Evolutionary conservation across 1,139 yeast species (phyloP).

Genomic region (Pichia sp.): DNA sequence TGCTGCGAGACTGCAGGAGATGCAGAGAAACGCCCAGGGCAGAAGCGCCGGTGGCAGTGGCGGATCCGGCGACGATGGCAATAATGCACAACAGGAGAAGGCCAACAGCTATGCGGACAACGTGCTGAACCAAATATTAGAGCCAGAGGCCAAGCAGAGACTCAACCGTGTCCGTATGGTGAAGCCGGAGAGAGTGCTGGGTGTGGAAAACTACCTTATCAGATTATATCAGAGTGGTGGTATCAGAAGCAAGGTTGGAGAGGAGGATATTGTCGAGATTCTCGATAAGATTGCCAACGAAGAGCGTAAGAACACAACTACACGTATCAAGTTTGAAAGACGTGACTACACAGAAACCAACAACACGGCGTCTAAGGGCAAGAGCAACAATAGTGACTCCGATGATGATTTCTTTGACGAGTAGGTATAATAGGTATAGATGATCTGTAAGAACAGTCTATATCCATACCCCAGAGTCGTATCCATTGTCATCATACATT

Average conservation of each 20-base stretch:
- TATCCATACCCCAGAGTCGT: too few species aligned
- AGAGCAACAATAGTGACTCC: constrained; percentile 22
- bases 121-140: constrained; percentile 66
- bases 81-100: neutral
- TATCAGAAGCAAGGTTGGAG: constrained; percentile 67
- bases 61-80: neutral
- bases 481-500: too few species aligned
- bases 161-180: constrained; percentile 85
- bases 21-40: constrained; percentile 53
- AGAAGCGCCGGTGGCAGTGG: constrained; percentile 15
- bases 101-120: constrained; percentile 28
- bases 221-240: constrained; percentile 80
- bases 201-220: constrained; percentile 81
- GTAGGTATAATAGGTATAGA: neutral
- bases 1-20: constrained; percentile 81
- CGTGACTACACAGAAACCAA: constrained; percentile 33
- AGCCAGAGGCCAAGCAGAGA: constrained; percentile 84
- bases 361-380: constrained; percentile 31
- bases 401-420: constrained; percentile 33
- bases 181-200: constrained; percentile 85
- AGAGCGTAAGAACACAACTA: constrained; percentile 56
- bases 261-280: constrained; percentile 77
- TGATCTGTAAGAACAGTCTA: too few species aligned
- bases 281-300: constrained; percentile 83
- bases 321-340: constrained; percentile 59